Percentiles rank a stretch among this genome's conserved stretches.
Evolutionary conservation across 1,284 basidiomycete species (phyloP).

Genomic region (Waitea zeae): DNA sequence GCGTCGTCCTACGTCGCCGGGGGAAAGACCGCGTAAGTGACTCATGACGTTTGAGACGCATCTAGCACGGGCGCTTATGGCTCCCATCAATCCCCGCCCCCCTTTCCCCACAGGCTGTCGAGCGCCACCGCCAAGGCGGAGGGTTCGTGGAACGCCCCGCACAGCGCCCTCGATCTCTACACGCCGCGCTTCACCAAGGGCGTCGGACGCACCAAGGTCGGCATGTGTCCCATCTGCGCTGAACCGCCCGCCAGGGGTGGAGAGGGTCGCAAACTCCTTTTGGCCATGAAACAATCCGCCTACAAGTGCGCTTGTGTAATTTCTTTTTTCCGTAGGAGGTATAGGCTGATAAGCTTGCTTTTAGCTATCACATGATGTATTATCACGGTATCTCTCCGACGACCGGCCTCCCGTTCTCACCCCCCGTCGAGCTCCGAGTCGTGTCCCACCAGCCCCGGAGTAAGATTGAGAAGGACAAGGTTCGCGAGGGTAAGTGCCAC

Average conservation of each 20-base stretch:
- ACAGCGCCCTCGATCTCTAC: constrained; percentile 43
- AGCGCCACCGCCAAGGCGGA: constrained; percentile 11
- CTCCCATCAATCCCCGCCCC: neutral
- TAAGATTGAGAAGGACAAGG: constrained; percentile 37
- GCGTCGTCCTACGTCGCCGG: constrained; percentile 30
- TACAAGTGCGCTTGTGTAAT: constrained; percentile 47
- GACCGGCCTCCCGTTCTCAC: constrained; percentile 54
- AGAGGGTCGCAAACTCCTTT: constrained; percentile 42
- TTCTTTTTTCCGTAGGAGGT: constrained; percentile 2
- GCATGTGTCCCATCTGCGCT: constrained; percentile 62
- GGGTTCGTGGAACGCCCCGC: constrained; percentile 39
- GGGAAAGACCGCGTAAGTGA: constrained; percentile 9
- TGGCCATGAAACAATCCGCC: constrained; percentile 65
- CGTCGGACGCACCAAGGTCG: constrained; percentile 47
- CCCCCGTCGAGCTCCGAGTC: constrained; percentile 45
- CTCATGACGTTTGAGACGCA: no score
- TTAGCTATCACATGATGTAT: constrained; percentile 73
- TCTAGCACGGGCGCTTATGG: constrained; percentile 7
- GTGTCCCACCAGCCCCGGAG: constrained; percentile 17
- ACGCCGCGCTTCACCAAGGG: constrained; percentile 66
- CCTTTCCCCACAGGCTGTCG: neutral
- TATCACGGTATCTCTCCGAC: constrained; percentile 50
- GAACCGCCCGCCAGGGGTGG: constrained; percentile 45
- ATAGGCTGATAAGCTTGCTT: constrained; percentile 3
- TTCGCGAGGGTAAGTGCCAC: constrained; percentile 62